These are phyloP conservation scores for Eimeria praecox DNA, from an alignment of 169 alveolate genomes.

Conservation along the genomic window DNA sequence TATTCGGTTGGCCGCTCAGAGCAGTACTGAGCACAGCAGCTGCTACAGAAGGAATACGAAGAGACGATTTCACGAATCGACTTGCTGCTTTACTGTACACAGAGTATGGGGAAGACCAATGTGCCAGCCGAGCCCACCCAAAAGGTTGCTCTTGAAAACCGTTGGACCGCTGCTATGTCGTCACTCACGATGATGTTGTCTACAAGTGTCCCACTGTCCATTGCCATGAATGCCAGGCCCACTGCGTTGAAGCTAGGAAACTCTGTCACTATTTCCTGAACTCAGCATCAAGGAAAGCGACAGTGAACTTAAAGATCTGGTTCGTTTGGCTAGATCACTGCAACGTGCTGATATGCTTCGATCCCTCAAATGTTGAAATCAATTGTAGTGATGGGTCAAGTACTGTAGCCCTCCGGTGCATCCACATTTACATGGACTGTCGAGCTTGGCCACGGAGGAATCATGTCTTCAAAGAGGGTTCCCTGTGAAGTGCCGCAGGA, in stretches of 20 bases:
- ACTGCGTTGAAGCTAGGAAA: constrained; percentile 54
- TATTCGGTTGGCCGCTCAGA: background rate
- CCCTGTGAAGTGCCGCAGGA: constrained; percentile 25
- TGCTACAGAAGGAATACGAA: background rate
- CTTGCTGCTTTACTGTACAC: background rate
- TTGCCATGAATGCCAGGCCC: constrained; percentile 52
- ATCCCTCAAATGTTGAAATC: background rate
- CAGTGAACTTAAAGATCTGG: background rate
- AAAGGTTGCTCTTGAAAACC: constrained; percentile 31
- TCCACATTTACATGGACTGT: background rate
- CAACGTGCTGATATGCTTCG: background rate
- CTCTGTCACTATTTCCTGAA: constrained; percentile 1
- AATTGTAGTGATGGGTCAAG: background rate
- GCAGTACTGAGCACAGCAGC: background rate
- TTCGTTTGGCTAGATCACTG: background rate
- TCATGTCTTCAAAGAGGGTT: constrained; percentile 17
- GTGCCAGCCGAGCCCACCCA: constrained; percentile 8
- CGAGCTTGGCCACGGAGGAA: constrained; percentile 51
- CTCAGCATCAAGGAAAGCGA: background rate
- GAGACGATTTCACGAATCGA: background rate
- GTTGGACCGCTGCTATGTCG: constrained; percentile 11
- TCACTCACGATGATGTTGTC: constrained; percentile 45
- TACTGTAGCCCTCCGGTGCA: background rate
- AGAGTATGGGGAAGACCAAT: background rate
- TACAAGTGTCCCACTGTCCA: constrained; percentile 36